These are phyloP conservation scores for Phaeophleospora eucalypticola DNA, from an alignment of 2,329 filamentous ascomycete species.

Conservation along the genomic window DNA sequence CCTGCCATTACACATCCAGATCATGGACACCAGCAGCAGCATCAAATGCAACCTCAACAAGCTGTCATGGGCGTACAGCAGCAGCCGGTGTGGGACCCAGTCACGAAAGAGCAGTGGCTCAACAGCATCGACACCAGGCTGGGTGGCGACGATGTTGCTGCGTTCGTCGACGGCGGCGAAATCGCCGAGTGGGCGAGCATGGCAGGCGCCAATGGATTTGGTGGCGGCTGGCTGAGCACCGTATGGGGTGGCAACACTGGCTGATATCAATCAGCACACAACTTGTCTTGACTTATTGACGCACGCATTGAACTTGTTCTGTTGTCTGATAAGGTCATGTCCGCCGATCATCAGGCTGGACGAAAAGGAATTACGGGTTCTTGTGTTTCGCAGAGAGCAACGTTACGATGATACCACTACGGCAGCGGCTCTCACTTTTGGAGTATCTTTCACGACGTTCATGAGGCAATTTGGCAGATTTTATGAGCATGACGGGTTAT, in stretches of 20 bases:
- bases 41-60: slow-evolving; percentile 10
- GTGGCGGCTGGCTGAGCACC: slow-evolving; percentile 29
- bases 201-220: slow-evolving; percentile 20
- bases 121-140: slow-evolving; percentile 35
- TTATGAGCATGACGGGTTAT: too few relatives aligned
- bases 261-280: neutral
- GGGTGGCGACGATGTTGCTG: slow-evolving; percentile 39
- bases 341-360: too few relatives aligned
- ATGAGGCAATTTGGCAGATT: too few relatives aligned
- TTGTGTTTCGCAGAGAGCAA: too few relatives aligned
- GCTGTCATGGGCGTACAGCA: slow-evolving; percentile 5
- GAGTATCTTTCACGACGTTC: too few relatives aligned
- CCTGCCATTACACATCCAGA: slow-evolving; percentile 10
- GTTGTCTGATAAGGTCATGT: too few relatives aligned
- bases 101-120: slow-evolving; percentile 34
- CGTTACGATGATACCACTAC: too few relatives aligned
- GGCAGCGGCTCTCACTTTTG: too few relatives aligned
- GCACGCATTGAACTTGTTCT: too few relatives aligned
- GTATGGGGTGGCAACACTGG: slow-evolving; percentile 22
- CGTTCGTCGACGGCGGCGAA: slow-evolving; percentile 38
- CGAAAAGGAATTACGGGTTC: too few relatives aligned
- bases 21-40: slow-evolving; percentile 7
- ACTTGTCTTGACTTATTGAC: too few relatives aligned
- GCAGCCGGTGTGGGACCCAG: slow-evolving; percentile 23
- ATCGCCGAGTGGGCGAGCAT: slow-evolving; percentile 32